Conservation (phyloP, 441 rosid genomes). For the Eugenia klotzschiana region DNA sequence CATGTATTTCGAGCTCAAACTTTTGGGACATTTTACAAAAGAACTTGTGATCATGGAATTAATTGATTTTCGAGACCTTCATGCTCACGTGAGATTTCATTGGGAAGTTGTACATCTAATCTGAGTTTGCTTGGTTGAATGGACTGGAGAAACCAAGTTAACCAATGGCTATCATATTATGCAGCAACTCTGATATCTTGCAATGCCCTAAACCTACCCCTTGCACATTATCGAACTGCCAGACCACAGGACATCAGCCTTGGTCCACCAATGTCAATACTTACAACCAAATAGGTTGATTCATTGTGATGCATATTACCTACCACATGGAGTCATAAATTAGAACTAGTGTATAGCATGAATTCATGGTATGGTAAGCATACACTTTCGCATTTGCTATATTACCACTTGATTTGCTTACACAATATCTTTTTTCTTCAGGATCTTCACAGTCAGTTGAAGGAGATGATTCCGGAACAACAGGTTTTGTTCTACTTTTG, state of each 20-base stretch:
- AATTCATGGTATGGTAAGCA: not conserved
- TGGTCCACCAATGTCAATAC: not conserved
- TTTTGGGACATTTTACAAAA: not conserved
- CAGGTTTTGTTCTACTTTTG: conserved; percentile 33
- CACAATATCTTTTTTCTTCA: conserved; percentile 9
- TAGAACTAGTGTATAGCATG: not conserved
- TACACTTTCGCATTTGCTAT: not conserved
- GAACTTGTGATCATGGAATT: not conserved
- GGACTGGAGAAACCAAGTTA: not conserved
- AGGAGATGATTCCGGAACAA: conserved; percentile 85
- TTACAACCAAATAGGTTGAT: not conserved
- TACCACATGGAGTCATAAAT: not conserved
- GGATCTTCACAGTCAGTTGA: conserved; percentile 86
- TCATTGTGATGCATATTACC: not conserved
- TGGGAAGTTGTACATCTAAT: not conserved
- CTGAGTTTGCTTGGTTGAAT: not conserved
- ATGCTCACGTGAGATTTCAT: not conserved
- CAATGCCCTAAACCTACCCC: not conserved
- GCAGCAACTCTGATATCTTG: not conserved
- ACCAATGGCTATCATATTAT: not conserved
- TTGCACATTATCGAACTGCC: not conserved
- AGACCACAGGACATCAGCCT: not conserved
- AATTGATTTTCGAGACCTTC: not conserved
- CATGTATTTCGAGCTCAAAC: not conserved
- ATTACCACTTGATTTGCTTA: not conserved